Evolutionary conservation across 371 early-diverging fungal species (phyloP), one percentile per base, ranked within the genome.

Genomic region (Homolaphlyctis polyrhiza): DNA sequence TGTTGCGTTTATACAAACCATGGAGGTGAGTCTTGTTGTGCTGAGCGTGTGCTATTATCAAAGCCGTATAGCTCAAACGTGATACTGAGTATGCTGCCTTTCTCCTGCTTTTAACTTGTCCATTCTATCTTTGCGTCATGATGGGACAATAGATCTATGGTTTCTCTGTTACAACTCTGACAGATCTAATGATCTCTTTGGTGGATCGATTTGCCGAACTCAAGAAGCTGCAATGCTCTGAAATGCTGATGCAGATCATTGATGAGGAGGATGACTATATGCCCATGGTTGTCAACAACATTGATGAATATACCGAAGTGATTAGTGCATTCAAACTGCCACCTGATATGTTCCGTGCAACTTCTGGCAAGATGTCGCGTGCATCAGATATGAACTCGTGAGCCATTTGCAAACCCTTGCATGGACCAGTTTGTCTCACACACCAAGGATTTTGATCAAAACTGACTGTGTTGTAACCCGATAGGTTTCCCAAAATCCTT

Each of bases 121-220:
- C 14, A 49, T 67, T 48, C 11, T 21, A 47, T 60, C 23, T 33
- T 3, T 14, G 0, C 5, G 16, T 11, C 8, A 52, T 52, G 30
- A 52, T 8, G 30, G n/a, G n/a, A n/a, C n/a, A n/a, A 48, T 59
- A 91, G 83, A 84, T 81, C 29, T 91, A 89, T 61, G 84, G 86
- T 11, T 93, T 88, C 67, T 80, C 85, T 32, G 86, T 91, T 27
- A 74, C 78, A 43, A 80, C 80, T 63, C 78, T 92, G 54, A 80
- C 76, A 33, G 89, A 90, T 62, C 72, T 93, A 48, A 85, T 91
- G 57, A 64, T 90, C 35, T 87, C 89, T 0, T 74, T 94, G 34
- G 89, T 93, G 71, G 91, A 91, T 61, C 76, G 91, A 21, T 92
- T 91, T 69, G 85, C 87, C 0, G 92, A 94, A 58, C 72, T 92